These are phyloP conservation scores for Camellia sinensis DNA, from an alignment of 148 eudicot species.

Conservation along the genomic window DNA sequence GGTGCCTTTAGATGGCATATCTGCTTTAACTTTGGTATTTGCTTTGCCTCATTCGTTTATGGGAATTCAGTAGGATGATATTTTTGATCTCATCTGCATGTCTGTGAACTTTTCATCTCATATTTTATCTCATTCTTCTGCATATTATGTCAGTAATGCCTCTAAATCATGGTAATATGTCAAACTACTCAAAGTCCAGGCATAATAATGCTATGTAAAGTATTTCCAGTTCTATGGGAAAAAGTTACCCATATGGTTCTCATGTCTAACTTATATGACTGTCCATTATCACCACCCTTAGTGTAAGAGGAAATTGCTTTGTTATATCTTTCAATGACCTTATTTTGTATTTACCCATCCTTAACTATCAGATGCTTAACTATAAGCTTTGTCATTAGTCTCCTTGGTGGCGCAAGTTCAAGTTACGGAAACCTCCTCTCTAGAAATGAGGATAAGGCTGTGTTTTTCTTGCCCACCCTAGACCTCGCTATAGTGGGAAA, in stretches of 20 bases:
- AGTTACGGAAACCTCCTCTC: too few species aligned
- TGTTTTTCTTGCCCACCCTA: too few species aligned
- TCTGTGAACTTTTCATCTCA: not conserved
- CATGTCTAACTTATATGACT: not conserved
- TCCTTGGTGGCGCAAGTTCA: too few species aligned
- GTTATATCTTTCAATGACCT: not conserved
- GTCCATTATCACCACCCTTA: not conserved
- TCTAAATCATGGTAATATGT: not conserved
- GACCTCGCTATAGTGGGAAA: too few species aligned
- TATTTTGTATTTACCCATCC: too few species aligned
- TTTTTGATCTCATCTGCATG: not conserved
- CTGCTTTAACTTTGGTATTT: slow-evolving; percentile 93
- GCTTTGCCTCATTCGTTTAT: slow-evolving; percentile 18
- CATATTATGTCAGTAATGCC: not conserved
- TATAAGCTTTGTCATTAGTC: too few species aligned
- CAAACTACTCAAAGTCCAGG: not conserved
- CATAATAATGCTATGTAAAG: not conserved
- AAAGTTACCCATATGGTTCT: not conserved
- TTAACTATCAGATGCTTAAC: too few species aligned
- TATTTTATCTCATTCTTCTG: not conserved
- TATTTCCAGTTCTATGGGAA: not conserved
- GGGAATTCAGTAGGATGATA: not conserved
- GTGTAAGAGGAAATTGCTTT: not conserved
- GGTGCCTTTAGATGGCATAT: slow-evolving; percentile 97
- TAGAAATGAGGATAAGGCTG: too few species aligned